Base-by-base conservation (phyloP, 345 rosid species). In the Pelargonium nanum region DNA sequence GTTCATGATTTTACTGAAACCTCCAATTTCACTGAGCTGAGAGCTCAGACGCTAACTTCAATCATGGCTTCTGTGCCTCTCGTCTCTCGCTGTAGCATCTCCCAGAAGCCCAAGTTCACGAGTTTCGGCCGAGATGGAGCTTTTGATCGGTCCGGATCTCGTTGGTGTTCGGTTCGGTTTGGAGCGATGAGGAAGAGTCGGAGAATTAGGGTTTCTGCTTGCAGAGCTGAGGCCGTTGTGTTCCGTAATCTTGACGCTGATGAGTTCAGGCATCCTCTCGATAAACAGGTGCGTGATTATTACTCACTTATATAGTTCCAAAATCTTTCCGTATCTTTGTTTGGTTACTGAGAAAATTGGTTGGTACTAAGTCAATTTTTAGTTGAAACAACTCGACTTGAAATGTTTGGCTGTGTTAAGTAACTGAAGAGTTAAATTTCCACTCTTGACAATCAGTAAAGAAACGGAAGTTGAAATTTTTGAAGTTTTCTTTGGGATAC, bases 191-290 rank as follows among this genome's bases (percentile, higher is more conserved):
- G 69, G 53, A 78, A 62, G 72, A 63, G 59, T 22, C 68, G 69
- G 26, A 60, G 83, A 58, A 53, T 69, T 61, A 65, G 71, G 71
- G 67, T 64, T 65, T 71, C 82, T 32, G 68, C 73, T 64, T 78
- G 82, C 71, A 75, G 85, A 80, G 89, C 84, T 23, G 74, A 83
- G 57, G 66, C 87, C 62, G 77, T 83, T 44, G 80, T 83, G 69
- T 85, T 93, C 69, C 86, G 86, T 51, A 76, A 87, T 57, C 98
- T 92, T 54, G 97, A 92, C 55, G 97, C 97, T 22, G 98, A 92
- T 79, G 98, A 89, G 76, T 89, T 92, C 56, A 78, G 97, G 16
- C 98, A 89, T 69, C 95, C 95, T 67, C 80, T 89, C 1, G 97
- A 93, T 72, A 85, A 85, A 54, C 97, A 93, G 99, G 99, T 92